Evolutionary conservation across 2,329 filamentous ascomycete species (phyloP).

Genomic region (Talaromyces sp.): DNA sequence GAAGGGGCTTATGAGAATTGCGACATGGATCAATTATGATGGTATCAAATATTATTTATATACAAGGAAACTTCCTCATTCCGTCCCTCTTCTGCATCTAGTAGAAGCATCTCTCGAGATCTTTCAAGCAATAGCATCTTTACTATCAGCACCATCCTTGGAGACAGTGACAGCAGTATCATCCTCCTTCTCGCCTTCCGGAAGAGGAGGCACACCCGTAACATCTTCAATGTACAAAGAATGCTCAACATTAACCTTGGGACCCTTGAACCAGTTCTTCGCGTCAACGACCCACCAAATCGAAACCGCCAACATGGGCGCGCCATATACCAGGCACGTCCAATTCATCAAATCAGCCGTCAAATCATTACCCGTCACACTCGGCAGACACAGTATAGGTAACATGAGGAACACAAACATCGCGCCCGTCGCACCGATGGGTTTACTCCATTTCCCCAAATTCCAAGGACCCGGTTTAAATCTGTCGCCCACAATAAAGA

Average conservation of each 20-base stretch:
- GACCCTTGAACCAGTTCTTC: slow-evolving; percentile 67
- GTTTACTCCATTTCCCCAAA: slow-evolving; percentile 57
- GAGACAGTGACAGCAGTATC: not conserved
- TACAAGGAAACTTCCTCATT: not conserved
- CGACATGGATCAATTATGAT: not conserved
- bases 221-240: slow-evolving; percentile 23
- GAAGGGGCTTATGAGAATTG: not conserved
- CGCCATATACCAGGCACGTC: slow-evolving; percentile 65
- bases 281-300: slow-evolving; percentile 65
- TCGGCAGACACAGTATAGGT: slow-evolving; percentile 65
- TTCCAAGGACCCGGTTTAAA: slow-evolving; percentile 69
- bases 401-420: slow-evolving; percentile 64
- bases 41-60: slow-evolving; percentile 1
- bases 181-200: slow-evolving; percentile 11
- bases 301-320: slow-evolving; percentile 56
- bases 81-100: not conserved
- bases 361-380: slow-evolving; percentile 54
- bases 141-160: slow-evolving; percentile 1
- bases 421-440: slow-evolving; percentile 56
- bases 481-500: slow-evolving; percentile 55
- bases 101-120: not conserved
- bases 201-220: not conserved
- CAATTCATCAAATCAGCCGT: slow-evolving; percentile 61
- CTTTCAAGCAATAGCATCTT: not conserved
- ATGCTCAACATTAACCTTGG: slow-evolving; percentile 65